Conservation (phyloP, 1,284 basidiomycete species). For the Ceratobasidium sp. region DNA sequence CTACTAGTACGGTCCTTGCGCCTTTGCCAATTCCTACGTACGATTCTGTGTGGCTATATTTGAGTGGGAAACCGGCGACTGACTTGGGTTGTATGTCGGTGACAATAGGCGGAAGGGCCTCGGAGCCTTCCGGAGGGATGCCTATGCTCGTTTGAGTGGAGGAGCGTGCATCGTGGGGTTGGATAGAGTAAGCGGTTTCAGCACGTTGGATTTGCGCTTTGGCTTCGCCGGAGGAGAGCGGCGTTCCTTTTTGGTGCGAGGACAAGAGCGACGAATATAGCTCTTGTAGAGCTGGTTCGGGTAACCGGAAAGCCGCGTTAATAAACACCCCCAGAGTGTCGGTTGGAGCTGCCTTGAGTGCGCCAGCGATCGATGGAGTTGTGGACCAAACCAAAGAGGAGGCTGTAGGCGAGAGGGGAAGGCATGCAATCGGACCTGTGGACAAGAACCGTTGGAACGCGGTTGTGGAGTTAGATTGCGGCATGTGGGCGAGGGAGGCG, state of each 20-base stretch:
- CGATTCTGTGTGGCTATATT: constrained; percentile 86
- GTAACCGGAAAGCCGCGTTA: constrained; percentile 92
- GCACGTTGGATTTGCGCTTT: constrained; percentile 58
- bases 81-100: constrained; percentile 79
- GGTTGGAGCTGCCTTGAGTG: constrained; percentile 77
- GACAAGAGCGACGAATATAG: constrained; percentile 76
- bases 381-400: constrained; percentile 98
- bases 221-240: constrained; percentile 49
- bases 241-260: constrained; percentile 61
- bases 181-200: constrained; percentile 70
- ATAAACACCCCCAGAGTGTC: constrained; percentile 80
- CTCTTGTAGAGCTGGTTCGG: constrained; percentile 78
- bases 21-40: constrained; percentile 82
- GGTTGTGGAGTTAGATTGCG: constrained; percentile 72
- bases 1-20: constrained; percentile 86
- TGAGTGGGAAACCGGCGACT: constrained; percentile 90
- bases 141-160: constrained; percentile 56
- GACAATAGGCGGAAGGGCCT: constrained; percentile 81
- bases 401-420: constrained; percentile 79
- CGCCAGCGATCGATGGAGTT: constrained; percentile 79
- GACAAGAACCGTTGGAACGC: constrained; percentile 97
- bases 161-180: constrained; percentile 71
- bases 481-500: constrained; percentile 58
- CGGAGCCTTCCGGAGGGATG: constrained; percentile 73
- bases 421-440: constrained; percentile 94